Evolutionary conservation across 2,329 filamentous ascomycete genomes (phyloP), one percentile per base, ranked within the genome.

Genomic region (Curvularia spicifera): DNA sequence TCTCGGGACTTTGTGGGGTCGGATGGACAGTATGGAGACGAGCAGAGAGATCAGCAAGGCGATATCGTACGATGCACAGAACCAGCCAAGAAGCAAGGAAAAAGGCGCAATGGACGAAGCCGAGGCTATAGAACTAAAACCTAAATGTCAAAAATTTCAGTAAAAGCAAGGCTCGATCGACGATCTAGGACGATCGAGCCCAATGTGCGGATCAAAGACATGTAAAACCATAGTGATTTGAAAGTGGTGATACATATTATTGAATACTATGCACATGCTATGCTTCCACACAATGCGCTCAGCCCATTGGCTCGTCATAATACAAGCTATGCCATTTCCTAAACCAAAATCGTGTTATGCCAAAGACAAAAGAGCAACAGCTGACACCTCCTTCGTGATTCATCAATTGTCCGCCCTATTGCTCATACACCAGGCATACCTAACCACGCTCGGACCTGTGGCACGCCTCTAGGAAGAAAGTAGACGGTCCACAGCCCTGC

Each of bases 381-480:
- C 44, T 22, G 18, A 20, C 22, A 47, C n/a, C 18, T 7, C n/a
- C 18, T 7, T 13, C 26, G 26, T 15, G n/a, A 40, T 40, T 15
- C 10, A 28, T 26, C 13, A 22, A n/a, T 20, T 5, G n/a, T 46
- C 13, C 13, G 13, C 20, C 10, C 40, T 15, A 44, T 10, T 2
- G 10, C 6, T 66, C 57, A 79, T 43, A 79, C 73, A 10, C 80
- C 81, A 7, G 81, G 81, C 79, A 82, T 80, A 2, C 81, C 81
- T 45, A 82, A 53, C 31, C 79, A 71, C 37, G 74, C 72, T 56
- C 81, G 76, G 44, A 80, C 49, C 22, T 69, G 71, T 22, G 80
- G 78, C 6, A 80, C 66, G 1, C 75, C 80, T 47, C 81, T 72
- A 2, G 81, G 81, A 47, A 80, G 67, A 60, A 83, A 82, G 65